Evolutionary conservation across 352 stramenopile genomes (phyloP), one percentile per base, ranked within the genome.

Genomic region (Phytophthora litchii): DNA sequence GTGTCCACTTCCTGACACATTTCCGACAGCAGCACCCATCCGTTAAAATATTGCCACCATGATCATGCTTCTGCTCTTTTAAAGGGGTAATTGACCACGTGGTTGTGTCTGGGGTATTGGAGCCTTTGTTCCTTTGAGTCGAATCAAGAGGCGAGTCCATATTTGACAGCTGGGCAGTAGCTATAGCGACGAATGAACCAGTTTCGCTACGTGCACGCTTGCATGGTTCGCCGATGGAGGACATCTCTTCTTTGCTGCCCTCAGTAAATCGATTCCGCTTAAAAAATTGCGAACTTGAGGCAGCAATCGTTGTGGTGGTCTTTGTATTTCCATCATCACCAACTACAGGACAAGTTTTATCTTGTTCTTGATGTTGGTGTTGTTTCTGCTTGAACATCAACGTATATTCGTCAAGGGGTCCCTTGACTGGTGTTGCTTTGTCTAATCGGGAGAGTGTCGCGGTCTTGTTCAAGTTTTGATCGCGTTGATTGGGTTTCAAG

Each of bases 21-120:
- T 55, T 25, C 9, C 54, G 54, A 47, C 54, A 62, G 17, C 54
- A 62, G 7, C 44, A 62, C 5, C 54, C 54, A 27, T 56, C 54
- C 9, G 45, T 55, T 31, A 55, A 16, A 21, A 62, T 56, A 21
- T 55, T 36, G 6, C 54, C 54, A 21, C 44, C 54, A 21, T 55
- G 54, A 2, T 34, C 41, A 27, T 19, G 4, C 14, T 47, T 56
- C 12, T 19, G 49, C 19, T 31, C 11, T 32, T 38, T 23, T 13
- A 9, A 5, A 14, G 38, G 32, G 4, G 19, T 4, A 1, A 14
- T 32, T 16, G 40, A 32, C 2, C 23, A 27, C 23, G 41, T 17
- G 8, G 40, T 37, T 5, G 40, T 14, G 2, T 35, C 21, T 8
- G 25, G 14, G 14, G 19, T 0, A 11, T 42, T 50, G 17, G 7